These are phyloP conservation scores for Trichosphaerium sp. DNA, from an alignment of 78 protist species.

Conservation along the genomic window DNA sequence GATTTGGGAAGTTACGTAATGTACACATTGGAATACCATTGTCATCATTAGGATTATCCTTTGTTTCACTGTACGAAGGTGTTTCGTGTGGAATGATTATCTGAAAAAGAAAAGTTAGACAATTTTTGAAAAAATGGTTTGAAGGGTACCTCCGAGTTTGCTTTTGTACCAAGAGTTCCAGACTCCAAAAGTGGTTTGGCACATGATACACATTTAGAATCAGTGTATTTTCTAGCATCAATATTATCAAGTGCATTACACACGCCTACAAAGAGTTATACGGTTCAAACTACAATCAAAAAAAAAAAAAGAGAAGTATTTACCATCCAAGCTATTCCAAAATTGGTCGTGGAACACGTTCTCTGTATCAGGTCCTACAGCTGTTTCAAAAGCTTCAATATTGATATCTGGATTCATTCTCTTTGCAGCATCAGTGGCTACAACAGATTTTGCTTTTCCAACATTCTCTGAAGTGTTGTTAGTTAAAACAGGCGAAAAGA, in stretches of 20 bases:
- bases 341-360: slow-evolving; percentile 44
- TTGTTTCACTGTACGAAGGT: slow-evolving; percentile 64
- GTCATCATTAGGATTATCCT: slow-evolving; percentile 79
- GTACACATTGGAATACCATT: slow-evolving; percentile 75
- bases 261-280: too few species aligned
- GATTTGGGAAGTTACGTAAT: slow-evolving; percentile 39
- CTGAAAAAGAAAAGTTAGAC: slow-evolving; percentile 81
- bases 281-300: too few species aligned
- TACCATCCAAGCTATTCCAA: slow-evolving; percentile 60
- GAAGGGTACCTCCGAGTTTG: slow-evolving; percentile 64
- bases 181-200: slow-evolving; percentile 70
- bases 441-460: slow-evolving; percentile 64
- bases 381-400: background rate
- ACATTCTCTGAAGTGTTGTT: too few species aligned
- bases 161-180: slow-evolving; percentile 94
- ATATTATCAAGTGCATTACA: slow-evolving; percentile 93
- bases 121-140: slow-evolving; percentile 83
- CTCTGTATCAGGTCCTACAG: slow-evolving; percentile 35
- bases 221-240: slow-evolving; percentile 89
- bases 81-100: slow-evolving; percentile 78
- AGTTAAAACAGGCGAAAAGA: background rate
- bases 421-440: slow-evolving; percentile 76
- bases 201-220: slow-evolving; percentile 74
- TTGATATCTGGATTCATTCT: slow-evolving; percentile 74
- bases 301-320: slow-evolving; percentile 70